Evolutionary conservation across 78 protist species (phyloP).

Genomic region (Neovahlkampfia damariscottae): DNA sequence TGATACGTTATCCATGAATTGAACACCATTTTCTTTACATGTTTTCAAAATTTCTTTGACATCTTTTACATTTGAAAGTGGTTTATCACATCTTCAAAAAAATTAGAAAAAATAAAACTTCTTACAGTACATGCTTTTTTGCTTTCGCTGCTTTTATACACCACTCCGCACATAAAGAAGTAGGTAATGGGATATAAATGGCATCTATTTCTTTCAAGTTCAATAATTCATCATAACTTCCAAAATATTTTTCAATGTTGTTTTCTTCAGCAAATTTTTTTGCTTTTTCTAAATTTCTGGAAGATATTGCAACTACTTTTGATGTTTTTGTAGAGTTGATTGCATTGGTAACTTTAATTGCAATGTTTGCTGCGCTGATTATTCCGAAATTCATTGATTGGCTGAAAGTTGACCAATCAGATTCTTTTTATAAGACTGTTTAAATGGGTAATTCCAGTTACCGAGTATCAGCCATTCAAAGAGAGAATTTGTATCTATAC

Average conservation of each 20-base stretch:
- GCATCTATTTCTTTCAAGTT: neutral
- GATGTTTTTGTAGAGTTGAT: neutral
- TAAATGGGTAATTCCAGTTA: no score
- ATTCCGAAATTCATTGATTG: neutral
- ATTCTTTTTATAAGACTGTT: no score
- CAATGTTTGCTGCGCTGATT: neutral
- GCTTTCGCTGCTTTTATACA: neutral
- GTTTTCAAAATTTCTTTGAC: neutral
- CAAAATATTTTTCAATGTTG: slow-evolving; percentile 6
- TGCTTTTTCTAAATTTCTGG: neutral
- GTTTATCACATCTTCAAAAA: no score
- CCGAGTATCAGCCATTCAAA: no score
- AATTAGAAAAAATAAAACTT: no score
- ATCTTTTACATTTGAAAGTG: neutral
- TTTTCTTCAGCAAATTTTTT: neutral
- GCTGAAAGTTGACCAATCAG: no score
- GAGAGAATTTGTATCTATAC: no score
- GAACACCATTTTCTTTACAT: neutral
- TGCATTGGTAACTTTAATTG: neutral
- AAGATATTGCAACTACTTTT: neutral
- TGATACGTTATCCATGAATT: neutral
- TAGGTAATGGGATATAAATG: slow-evolving; percentile 10
- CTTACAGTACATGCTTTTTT: slow-evolving; percentile 19
- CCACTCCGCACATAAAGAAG: neutral
- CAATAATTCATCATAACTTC: slow-evolving; percentile 7